Evolutionary conservation across 179 eudicot genomes (phyloP).

Genomic region (Beta lomatogona): DNA sequence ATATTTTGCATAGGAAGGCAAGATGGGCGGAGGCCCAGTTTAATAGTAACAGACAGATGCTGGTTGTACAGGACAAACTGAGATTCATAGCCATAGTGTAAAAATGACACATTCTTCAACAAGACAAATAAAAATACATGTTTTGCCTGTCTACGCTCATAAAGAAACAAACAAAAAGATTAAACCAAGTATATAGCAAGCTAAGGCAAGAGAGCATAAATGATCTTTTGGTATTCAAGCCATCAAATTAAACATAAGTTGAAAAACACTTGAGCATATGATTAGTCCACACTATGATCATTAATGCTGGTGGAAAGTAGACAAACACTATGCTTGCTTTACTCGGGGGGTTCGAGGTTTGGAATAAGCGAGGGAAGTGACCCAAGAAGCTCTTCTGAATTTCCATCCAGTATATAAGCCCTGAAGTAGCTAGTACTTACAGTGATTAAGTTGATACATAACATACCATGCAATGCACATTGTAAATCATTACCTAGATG

Average conservation of each 20-base stretch:
- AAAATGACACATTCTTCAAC: no score
- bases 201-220: not conserved
- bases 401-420: not conserved
- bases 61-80: no score
- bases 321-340: not conserved
- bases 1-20: no score
- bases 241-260: not conserved
- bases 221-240: not conserved
- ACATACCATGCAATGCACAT: not conserved
- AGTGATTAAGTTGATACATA: not conserved
- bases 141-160: no score
- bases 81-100: no score
- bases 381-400: not conserved
- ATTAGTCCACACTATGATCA: not conserved
- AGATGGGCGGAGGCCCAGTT: no score
- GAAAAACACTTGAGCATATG: not conserved
- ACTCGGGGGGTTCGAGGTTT: not conserved
- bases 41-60: no score
- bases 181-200: not conserved
- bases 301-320: not conserved
- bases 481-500: not conserved
- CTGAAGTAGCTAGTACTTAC: not conserved
- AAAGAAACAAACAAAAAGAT: not conserved
- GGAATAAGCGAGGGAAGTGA: not conserved
- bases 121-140: no score